Evolutionary conservation across 805 yeast genomes (phyloP).

Genomic region (Kazachstania psychrophila): DNA sequence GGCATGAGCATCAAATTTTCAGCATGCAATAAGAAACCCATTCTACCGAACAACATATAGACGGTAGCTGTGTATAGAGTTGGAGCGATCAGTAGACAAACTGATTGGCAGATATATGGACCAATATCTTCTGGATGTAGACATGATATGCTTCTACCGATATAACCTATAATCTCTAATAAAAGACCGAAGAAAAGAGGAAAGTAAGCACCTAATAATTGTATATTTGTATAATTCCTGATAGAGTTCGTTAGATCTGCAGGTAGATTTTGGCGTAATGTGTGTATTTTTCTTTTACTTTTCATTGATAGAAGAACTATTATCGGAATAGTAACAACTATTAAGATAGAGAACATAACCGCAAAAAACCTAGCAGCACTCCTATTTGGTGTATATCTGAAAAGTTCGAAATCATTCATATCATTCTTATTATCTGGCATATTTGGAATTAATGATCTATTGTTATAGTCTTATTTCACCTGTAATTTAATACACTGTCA

Average conservation of each 20-base stretch:
- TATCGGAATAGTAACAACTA: background rate
- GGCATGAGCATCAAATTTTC: constrained; percentile 15
- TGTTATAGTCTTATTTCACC: too few species aligned
- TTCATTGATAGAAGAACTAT: constrained; percentile 1
- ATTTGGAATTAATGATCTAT: too few species aligned
- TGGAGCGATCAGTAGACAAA: constrained; percentile 28
- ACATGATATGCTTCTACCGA: constrained; percentile 15
- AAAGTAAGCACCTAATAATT: constrained; percentile 5
- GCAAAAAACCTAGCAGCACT: constrained; percentile 11
- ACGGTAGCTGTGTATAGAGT: constrained; percentile 28
- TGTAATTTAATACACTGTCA: too few species aligned
- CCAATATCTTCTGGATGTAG: constrained; percentile 4
- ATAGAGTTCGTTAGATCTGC: background rate
- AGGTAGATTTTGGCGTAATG: background rate
- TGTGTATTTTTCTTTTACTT: background rate
- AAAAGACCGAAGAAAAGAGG: constrained; percentile 1
- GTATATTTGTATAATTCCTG: constrained; percentile 1
- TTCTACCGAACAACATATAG: constrained; percentile 27
- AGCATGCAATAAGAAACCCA: constrained; percentile 14
- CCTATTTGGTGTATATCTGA: constrained; percentile 9
- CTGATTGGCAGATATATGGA: constrained; percentile 22
- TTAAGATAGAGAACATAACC: constrained; percentile 6
- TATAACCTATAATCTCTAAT: constrained; percentile 23
- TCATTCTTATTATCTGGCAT: too few species aligned
- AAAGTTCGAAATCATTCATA: constrained; percentile 6